These are phyloP conservation scores for Scheffersomyces quercinus DNA, from an alignment of 1,139 yeast species.

Conservation along the genomic window DNA sequence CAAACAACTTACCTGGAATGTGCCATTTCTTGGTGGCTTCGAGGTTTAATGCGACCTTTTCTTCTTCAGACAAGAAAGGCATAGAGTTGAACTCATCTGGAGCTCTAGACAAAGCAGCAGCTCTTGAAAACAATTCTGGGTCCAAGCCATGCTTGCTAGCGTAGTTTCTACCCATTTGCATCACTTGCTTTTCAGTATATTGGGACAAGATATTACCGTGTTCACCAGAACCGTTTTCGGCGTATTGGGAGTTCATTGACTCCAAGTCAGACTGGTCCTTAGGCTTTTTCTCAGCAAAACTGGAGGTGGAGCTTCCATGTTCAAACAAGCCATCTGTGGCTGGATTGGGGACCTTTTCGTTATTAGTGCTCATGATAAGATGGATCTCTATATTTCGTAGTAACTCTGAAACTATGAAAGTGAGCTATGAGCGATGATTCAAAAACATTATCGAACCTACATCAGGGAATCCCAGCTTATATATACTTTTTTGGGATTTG, in stretches of 20 bases:
- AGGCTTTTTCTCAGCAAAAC: conserved; percentile 17
- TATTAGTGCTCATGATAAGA: neutral
- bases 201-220: conserved; percentile 61
- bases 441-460: too few species aligned
- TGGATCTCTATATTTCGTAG: too few species aligned
- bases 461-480: too few species aligned
- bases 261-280: conserved; percentile 25
- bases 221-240: conserved; percentile 25
- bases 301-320: conserved; percentile 20
- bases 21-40: conserved; percentile 66
- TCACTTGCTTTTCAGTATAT: conserved; percentile 63
- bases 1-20: conserved; percentile 59
- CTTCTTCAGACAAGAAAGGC: conserved; percentile 58
- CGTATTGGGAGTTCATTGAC: conserved; percentile 21
- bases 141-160: conserved; percentile 64
- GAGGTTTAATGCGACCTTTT: conserved; percentile 54
- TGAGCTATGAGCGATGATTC: too few species aligned
- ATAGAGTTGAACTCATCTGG: conserved; percentile 63
- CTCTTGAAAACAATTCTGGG: conserved; percentile 65
- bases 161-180: conserved; percentile 70
- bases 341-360: neutral
- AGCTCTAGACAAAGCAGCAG: conserved; percentile 73
- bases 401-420: too few species aligned
- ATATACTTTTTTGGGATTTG: too few species aligned
- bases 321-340: conserved; percentile 21